Evolutionary conservation across 2,329 filamentous ascomycete genomes (phyloP).

Genomic region (Beauveria caledonica): DNA sequence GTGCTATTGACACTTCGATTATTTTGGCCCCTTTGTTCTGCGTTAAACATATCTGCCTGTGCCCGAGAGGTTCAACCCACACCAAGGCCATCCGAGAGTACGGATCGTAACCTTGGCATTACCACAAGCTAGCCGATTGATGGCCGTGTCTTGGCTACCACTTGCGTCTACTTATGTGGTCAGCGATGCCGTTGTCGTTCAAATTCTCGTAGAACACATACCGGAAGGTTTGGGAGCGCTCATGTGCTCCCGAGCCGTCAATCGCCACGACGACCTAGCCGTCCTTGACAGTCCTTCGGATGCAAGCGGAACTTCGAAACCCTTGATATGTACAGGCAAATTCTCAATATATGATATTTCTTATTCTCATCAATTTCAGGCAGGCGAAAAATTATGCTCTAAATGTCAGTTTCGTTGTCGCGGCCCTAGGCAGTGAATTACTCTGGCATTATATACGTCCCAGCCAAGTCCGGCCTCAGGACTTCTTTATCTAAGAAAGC

Average conservation of each 20-base stretch:
- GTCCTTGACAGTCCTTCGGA: conserved; percentile 18
- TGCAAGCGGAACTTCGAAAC: conserved; percentile 14
- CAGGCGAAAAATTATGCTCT: conserved; percentile 21
- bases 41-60: no score
- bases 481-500: conserved; percentile 13
- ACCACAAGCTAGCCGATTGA: not conserved
- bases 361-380: conserved; percentile 17
- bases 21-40: no score
- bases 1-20: no score
- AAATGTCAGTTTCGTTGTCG: conserved; percentile 19
- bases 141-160: conserved; percentile 19
- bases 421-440: conserved; percentile 13
- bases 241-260: conserved; percentile 26
- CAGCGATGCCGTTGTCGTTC: conserved; percentile 20
- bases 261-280: conserved; percentile 22
- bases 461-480: not conserved
- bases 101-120: not conserved
- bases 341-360: conserved; percentile 21
- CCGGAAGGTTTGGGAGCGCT: conserved; percentile 22
- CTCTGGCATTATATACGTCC: not conserved
- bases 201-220: conserved; percentile 23
- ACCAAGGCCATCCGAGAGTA: not conserved
- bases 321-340: conserved; percentile 21
- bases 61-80: not conserved
- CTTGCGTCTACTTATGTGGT: conserved; percentile 22